A percentile compares a stretch with the other conserved stretches of the same genome.
Evolutionary conservation across 352 stramenopile species (phyloP).

Genomic region (Phytophthora pistaciae): DNA sequence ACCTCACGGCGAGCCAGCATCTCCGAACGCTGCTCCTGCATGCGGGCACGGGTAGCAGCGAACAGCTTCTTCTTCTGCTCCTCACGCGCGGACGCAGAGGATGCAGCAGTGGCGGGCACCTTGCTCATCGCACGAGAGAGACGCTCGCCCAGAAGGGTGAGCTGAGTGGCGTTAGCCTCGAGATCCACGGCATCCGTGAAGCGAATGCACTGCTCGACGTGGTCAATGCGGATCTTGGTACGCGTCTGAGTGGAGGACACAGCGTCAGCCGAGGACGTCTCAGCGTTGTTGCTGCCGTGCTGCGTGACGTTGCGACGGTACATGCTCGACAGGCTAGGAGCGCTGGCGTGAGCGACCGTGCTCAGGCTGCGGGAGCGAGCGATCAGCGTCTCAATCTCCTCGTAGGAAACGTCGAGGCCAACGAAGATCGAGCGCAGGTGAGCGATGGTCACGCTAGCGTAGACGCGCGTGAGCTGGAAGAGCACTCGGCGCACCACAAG

Average conservation of each 20-base stretch:
- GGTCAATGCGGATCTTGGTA: conserved; percentile 87
- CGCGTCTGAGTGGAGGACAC: conserved; percentile 54
- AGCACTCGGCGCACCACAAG: conserved; percentile 83
- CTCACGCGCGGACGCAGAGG: conserved; percentile 17
- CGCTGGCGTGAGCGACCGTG: conserved; percentile 69
- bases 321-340: conserved; percentile 69
- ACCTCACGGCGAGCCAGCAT: conserved; percentile 93
- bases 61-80: conserved; percentile 76
- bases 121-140: conserved; percentile 70
- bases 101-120: conserved; percentile 41
- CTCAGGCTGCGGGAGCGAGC: conserved; percentile 77
- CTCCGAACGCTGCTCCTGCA: conserved; percentile 82
- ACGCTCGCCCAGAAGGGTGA: conserved; percentile 76
- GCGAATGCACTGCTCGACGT: conserved; percentile 85
- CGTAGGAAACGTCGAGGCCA: conserved; percentile 72
- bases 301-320: conserved; percentile 64
- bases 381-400: conserved; percentile 91
- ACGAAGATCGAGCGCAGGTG: conserved; percentile 91
- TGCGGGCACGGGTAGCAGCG: conserved; percentile 61
- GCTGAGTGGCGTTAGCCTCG: conserved; percentile 79
- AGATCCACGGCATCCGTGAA: conserved; percentile 86
- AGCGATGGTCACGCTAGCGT: conserved; percentile 87
- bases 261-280: conserved; percentile 63
- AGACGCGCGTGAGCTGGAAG: conserved; percentile 88
- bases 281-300: conserved; percentile 53